phyloP scores from a whole-genome alignment of 192 early-diverging fungal species.

The Jimgerdemannia lactiflua region DNA sequence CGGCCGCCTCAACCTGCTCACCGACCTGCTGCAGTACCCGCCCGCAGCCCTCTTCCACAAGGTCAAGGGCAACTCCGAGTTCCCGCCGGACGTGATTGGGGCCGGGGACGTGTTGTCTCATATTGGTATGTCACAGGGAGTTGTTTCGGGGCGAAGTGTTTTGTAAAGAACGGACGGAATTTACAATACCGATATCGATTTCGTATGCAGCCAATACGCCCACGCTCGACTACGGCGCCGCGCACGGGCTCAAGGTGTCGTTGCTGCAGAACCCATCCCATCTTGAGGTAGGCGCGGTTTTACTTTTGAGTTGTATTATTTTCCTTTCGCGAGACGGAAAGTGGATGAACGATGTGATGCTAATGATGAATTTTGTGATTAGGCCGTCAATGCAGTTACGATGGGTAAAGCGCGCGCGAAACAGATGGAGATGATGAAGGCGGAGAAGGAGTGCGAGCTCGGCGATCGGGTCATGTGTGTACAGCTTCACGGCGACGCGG shows the following conservation, averaged over 20 bases:
- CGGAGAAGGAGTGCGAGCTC: constrained; percentile 70
- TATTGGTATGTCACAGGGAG: constrained; percentile 34
- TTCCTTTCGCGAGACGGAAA: not conserved
- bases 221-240: constrained; percentile 68
- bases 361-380: not conserved
- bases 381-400: constrained; percentile 94
- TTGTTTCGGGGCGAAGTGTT: not conserved
- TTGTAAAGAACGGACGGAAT: not conserved
- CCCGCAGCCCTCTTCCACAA: constrained; percentile 89
- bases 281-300: constrained; percentile 30
- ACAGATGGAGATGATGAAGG: constrained; percentile 76
- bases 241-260: constrained; percentile 71
- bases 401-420: constrained; percentile 91
- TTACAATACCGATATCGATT: not conserved
- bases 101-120: constrained; percentile 94
- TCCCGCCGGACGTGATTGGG: constrained; percentile 73
- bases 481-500: constrained; percentile 94
- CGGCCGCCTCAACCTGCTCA: constrained; percentile 90
- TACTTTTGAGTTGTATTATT: not conserved
- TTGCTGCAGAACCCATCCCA: constrained; percentile 98
- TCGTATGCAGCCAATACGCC: constrained; percentile 61
- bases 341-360: not conserved
- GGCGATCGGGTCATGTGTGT: constrained; percentile 94
- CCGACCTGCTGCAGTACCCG: constrained; percentile 81
- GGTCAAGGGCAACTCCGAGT: constrained; percentile 91